Percentiles rank a stretch among this genome's conserved stretches.
Evolutionary conservation across 2,329 filamentous ascomycete genomes (phyloP).

Genomic region (Fusarium newnesense): DNA sequence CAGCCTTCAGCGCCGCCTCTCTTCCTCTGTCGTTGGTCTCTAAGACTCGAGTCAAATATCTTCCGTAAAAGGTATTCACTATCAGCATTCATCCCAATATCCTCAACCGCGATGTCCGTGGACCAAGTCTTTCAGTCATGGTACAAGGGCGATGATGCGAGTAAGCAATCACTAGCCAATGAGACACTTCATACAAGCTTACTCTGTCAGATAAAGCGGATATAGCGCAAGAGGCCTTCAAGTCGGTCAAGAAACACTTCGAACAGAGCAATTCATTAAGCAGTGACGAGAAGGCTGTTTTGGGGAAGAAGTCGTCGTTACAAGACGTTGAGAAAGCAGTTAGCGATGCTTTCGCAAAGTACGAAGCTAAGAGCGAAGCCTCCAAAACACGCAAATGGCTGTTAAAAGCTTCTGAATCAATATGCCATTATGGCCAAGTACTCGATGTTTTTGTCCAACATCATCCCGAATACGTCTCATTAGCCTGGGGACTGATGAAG

Average conservation of each 20-base stretch:
- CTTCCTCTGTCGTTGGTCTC: rapidly evolving
- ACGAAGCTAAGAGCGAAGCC: not conserved
- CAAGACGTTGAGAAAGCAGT: not conserved
- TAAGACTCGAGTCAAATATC: rapidly evolving
- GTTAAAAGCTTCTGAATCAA: not conserved
- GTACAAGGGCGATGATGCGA: not conserved
- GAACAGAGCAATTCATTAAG: not conserved
- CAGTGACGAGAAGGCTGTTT: not conserved
- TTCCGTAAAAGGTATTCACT: rapidly evolving
- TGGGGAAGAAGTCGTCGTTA: not conserved
- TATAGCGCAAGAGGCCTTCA: not conserved
- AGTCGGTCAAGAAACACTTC: not conserved
- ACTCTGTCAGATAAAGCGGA: not conserved
- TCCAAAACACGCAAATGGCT: conserved; percentile 1
- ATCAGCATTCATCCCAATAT: rapidly evolving
- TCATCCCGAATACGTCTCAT: conserved; percentile 11
- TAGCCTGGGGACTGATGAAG: conserved; percentile 24
- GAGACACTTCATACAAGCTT: not conserved
- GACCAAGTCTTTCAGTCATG: not conserved
- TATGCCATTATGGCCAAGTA: conserved; percentile 8
- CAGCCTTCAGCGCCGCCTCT: not conserved
- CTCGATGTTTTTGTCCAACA: conserved; percentile 23
- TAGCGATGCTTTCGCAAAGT: not conserved
- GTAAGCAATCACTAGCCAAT: not conserved
- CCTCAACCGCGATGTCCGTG: not conserved